A percentile compares a stretch with the other conserved stretches of the same genome.
phyloP scores from a whole-genome alignment of 2,329 filamentous ascomycete species.

The Pseudopyrenochaeta lycopersici region DNA sequence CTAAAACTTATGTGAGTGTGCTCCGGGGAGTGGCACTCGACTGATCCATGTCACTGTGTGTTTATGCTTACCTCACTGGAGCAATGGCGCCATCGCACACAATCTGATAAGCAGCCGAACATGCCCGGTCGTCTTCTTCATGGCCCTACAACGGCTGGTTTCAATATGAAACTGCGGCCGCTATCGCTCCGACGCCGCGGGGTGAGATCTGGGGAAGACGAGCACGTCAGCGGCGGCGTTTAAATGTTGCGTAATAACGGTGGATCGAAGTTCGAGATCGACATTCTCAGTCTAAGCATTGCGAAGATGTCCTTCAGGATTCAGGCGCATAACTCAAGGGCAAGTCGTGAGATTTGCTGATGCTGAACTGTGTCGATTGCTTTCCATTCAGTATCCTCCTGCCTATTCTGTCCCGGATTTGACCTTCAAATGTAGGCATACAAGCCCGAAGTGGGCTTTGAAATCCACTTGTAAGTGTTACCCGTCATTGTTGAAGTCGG shows the following conservation, averaged over 20 bases:
- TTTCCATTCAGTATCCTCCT: not conserved
- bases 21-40: constrained; percentile 3
- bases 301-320: not conserved
- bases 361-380: not conserved
- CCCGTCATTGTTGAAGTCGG: constrained; percentile 20
- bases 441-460: constrained; percentile 12
- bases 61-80: constrained; percentile 16
- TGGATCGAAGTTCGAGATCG: not conserved
- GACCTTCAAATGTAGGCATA: constrained; percentile 3
- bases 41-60: constrained; percentile 15
- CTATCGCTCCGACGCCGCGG: constrained; percentile 6
- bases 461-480: not conserved
- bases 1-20: constrained; percentile 22
- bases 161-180: constrained; percentile 8
- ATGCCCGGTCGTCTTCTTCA: not conserved
- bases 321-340: not conserved
- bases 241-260: constrained; percentile 1
- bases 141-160: constrained; percentile 6
- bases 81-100: constrained; percentile 49
- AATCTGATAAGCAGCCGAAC: constrained; percentile 25
- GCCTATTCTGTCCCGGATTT: not conserved
- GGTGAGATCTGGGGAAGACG: constrained; percentile 16
- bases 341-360: not conserved
- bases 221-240: constrained; percentile 1
- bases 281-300: not conserved